Conservation (phyloP, 2,329 filamentous ascomycete species). For the Metarhizium robertsii region DNA sequence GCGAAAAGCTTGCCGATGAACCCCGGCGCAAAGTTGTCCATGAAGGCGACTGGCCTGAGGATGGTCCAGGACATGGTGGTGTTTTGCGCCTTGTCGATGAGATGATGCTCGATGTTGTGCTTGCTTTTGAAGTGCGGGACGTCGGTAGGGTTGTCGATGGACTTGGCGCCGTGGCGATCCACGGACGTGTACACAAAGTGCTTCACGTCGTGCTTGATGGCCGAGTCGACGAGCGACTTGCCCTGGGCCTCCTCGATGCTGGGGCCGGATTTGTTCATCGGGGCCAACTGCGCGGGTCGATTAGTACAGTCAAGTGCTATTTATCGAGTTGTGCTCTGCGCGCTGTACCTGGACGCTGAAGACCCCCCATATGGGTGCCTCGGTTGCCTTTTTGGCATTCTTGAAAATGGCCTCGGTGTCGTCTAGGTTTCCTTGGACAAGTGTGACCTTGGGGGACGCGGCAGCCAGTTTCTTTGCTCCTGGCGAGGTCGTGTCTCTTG, state of each 20-base stretch:
- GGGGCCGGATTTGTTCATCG: not conserved
- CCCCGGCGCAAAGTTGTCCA: slow-evolving; percentile 26
- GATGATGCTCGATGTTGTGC: slow-evolving; percentile 49
- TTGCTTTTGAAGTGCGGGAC: slow-evolving; percentile 54
- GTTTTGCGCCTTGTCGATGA: slow-evolving; percentile 32
- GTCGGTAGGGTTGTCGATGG: slow-evolving; percentile 38
- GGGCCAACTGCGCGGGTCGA: not conserved
- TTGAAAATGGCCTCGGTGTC: slow-evolving; percentile 38
- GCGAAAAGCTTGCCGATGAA: slow-evolving; percentile 21
- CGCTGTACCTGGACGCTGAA: slow-evolving; percentile 21
- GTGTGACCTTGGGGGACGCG: slow-evolving; percentile 36
- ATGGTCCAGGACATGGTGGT: slow-evolving; percentile 25
- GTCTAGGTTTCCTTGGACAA: slow-evolving; percentile 50
- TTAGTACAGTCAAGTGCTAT: not conserved
- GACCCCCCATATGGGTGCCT: slow-evolving; percentile 43
- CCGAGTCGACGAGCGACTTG: slow-evolving; percentile 43
- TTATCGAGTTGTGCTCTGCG: not conserved
- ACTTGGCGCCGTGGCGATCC: slow-evolving; percentile 47
- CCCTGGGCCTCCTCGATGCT: slow-evolving; percentile 32
- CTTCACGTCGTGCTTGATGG: slow-evolving; percentile 42
- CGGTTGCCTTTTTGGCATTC: slow-evolving; percentile 17
- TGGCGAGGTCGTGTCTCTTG: not conserved
- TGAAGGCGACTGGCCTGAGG: slow-evolving; percentile 29
- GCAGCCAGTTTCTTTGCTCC: slow-evolving; percentile 29
- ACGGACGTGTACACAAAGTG: slow-evolving; percentile 54